phyloP scores from a whole-genome alignment of 768 basidiomycete genomes.

The Mycena albidolilacea region DNA sequence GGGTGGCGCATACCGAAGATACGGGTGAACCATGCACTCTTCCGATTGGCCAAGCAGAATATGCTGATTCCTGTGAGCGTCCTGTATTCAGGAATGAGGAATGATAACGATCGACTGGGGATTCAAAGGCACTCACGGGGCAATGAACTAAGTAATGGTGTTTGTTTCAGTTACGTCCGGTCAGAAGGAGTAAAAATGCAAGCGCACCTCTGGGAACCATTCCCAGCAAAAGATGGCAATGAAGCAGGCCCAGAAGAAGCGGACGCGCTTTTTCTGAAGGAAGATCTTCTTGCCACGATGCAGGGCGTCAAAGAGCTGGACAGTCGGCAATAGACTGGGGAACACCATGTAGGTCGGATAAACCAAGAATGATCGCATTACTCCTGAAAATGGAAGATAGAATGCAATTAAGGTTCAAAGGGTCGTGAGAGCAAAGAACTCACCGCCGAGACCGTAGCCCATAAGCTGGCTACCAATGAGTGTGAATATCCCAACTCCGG shows the following conservation, averaged over 20 bases:
- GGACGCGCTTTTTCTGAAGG: slow-evolving; percentile 67
- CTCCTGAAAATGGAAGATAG: slow-evolving; percentile 49
- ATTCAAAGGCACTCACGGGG: slow-evolving; percentile 9
- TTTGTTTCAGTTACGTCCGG: too few relatives aligned
- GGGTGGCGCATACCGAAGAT: slow-evolving; percentile 61
- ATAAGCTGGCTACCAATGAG: slow-evolving; percentile 57
- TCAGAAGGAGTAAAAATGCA: background rate
- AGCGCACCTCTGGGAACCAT: slow-evolving; percentile 60
- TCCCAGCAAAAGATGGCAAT: slow-evolving; percentile 69
- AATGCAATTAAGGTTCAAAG: slow-evolving; percentile 40
- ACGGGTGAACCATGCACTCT: slow-evolving; percentile 64
- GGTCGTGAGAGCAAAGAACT: slow-evolving; percentile 56
- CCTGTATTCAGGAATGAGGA: background rate
- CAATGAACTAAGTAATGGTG: slow-evolving; percentile 8
- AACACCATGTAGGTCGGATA: slow-evolving; percentile 56
- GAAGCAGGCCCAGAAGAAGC: slow-evolving; percentile 69
- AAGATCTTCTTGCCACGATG: slow-evolving; percentile 61
- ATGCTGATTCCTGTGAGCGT: slow-evolving; percentile 73
- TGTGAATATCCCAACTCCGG: slow-evolving; percentile 60
- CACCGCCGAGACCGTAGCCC: slow-evolving; percentile 56
- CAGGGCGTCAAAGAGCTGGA: slow-evolving; percentile 62
- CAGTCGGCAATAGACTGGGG: slow-evolving; percentile 54
- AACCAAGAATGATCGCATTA: slow-evolving; percentile 30
- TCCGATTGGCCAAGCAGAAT: slow-evolving; percentile 67
- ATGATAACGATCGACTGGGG: background rate